Evolutionary conservation across 345 rosid genomes (phyloP).

Genomic region (Corymbia maculata): DNA sequence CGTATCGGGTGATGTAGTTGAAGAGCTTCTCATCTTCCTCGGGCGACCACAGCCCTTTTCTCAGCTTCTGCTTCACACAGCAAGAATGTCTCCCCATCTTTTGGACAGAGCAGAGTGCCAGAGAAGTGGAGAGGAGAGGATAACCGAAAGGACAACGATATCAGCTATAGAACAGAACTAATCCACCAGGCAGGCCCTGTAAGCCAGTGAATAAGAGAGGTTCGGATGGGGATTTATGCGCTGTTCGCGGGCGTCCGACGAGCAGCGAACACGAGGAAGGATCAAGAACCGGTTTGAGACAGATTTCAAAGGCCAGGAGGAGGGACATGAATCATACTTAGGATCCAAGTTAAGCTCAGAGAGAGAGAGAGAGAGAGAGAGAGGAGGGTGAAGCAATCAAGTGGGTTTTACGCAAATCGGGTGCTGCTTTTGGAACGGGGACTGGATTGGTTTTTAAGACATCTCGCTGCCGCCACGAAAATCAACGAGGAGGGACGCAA

Average conservation of each 20-base stretch:
- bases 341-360: conserved; percentile 29
- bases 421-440: conserved; percentile 29
- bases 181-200: not conserved
- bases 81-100: conserved; percentile 56
- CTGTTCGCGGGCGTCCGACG: not conserved
- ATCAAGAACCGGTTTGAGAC: conserved; percentile 2
- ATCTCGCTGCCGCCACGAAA: conserved; percentile 6
- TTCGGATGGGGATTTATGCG: not conserved
- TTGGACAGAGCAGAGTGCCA: not conserved
- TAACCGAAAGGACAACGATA: not conserved
- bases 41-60: conserved; percentile 73
- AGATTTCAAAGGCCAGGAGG: not conserved
- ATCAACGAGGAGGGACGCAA: not conserved
- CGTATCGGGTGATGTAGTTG: conserved; percentile 46
- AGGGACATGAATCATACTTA: conserved; percentile 36
- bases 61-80: conserved; percentile 43
- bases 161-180: not conserved
- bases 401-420: conserved; percentile 60
- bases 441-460: conserved; percentile 49
- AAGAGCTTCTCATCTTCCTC: conserved; percentile 65
- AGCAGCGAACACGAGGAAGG: not conserved
- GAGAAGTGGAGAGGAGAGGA: not conserved
- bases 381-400: conserved; percentile 55
- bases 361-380: conserved; percentile 5
- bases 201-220: not conserved